Percentiles rank a stretch among this genome's conserved stretches.
Conservation (phyloP, 208 protist species). For the Trypanosoma conorhini region DNA sequence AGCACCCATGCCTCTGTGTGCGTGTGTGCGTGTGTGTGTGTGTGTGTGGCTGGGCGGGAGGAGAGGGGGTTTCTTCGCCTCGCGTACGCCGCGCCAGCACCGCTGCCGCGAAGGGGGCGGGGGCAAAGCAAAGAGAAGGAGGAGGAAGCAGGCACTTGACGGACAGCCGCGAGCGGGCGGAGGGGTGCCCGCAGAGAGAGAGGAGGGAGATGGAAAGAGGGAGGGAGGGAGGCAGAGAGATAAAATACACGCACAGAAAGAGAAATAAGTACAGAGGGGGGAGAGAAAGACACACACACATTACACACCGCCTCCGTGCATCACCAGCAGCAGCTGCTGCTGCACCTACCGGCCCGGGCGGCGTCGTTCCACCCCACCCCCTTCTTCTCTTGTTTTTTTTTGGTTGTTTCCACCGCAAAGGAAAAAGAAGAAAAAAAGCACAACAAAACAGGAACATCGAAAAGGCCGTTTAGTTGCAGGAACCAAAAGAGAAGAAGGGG, state of each 20-base stretch:
- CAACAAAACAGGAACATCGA: not conserved
- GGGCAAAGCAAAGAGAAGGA: not conserved
- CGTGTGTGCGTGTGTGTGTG: slow-evolving; percentile 1
- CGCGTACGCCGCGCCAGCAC: not conserved
- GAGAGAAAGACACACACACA: no score
- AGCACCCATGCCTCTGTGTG: slow-evolving; percentile 48
- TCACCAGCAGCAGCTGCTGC: no score
- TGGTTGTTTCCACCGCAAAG: not conserved
- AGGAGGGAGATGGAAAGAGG: no score
- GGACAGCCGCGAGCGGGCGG: no score
- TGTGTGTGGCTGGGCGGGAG: not conserved
- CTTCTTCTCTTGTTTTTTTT: not conserved
- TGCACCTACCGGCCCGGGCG: no score
- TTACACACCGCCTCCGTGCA: no score
- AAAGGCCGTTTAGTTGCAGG: not conserved
- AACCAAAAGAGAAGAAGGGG: not conserved
- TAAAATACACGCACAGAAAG: no score
- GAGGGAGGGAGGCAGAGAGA: no score
- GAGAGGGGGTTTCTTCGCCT: not conserved
- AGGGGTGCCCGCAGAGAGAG: no score
- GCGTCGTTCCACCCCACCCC: no score
- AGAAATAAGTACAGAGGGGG: no score
- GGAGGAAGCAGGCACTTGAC: not conserved
- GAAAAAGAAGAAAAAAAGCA: not conserved
- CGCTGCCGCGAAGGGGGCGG: not conserved